Evolutionary conservation across 176 grass and related monocot genomes (phyloP), one percentile per base, ranked within the genome.

Genomic region (Puya raimondii): DNA sequence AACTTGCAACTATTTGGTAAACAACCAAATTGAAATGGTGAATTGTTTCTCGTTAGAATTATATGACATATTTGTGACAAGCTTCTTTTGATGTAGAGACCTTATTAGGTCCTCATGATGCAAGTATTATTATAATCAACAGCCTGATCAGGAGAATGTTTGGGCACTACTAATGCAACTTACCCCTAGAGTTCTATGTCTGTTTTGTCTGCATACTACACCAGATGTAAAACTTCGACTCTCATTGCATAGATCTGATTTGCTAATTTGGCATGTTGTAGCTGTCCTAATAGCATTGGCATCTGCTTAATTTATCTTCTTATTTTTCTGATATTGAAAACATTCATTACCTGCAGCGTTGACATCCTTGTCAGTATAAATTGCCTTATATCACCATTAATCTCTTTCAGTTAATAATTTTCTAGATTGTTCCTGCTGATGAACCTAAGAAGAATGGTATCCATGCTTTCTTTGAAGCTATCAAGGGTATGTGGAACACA

Each of bases 341-440:
- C 54, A 58, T 58, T 58, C 18, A 20, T 58, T 20, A 17, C 54
- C 0, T 5, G 13, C 33, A 42, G 33, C 33, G 7, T 42, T 42
- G 33, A 42, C 4, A 42, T 42, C 33, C 33, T 42, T 42, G 33
- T 42, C 33, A 42, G 33, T 42, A 42, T 42, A 42, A 42, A 42
- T 42, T 42, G 33, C 33, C 33, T 7, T 20, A 2, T 59, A 18
- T 59, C n/a, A 17, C 16, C 15, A 59, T 59, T 59, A 49, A 26
- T 58, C 53, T 49, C 1, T 78, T 70, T 71, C 2, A 26, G 48
- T 53, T 61, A 47, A 73, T 42, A 42, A 77, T 47, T 76, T 56
- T 88, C 18, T 58, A 92, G 90, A 72, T 88, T 48, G 71, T 80
- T 74, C 25, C 91, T 64, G 5, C 74, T 9, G 25, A 66, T 69